Evolutionary conservation across 1,139 yeast species (phyloP).

Genomic region (Geotrichum carabidarum): DNA sequence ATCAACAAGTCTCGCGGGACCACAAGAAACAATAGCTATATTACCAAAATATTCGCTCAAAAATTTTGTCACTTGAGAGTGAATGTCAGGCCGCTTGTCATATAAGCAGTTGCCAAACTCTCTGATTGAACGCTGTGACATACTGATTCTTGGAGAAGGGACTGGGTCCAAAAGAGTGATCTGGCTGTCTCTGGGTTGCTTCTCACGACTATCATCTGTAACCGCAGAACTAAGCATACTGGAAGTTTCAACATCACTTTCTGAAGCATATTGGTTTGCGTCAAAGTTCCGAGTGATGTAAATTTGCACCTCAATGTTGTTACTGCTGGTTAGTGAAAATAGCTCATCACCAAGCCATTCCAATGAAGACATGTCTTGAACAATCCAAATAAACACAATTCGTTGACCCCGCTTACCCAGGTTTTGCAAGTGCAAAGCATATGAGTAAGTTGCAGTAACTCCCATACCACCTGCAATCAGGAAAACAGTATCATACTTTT

Average conservation of each 20-base stretch:
- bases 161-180: not conserved
- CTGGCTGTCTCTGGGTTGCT: not conserved
- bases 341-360: conserved; percentile 43
- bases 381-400: conserved; percentile 49
- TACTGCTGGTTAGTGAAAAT: conserved; percentile 9
- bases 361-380: conserved; percentile 44
- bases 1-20: conserved; percentile 31
- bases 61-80: conserved; percentile 17
- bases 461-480: conserved; percentile 65
- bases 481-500: conserved; percentile 48
- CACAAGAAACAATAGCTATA: conserved; percentile 30
- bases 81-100: conserved; percentile 17
- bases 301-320: conserved; percentile 19
- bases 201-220: not conserved
- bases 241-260: conserved; percentile 5
- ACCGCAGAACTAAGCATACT: too few species aligned
- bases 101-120: conserved; percentile 13
- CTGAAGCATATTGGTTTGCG: not conserved
- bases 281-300: conserved; percentile 19
- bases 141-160: conserved; percentile 9
- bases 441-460: conserved; percentile 46
- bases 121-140: conserved; percentile 9
- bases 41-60: conserved; percentile 7
- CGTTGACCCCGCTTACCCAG: conserved; percentile 30
- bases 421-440: conserved; percentile 21